Evolutionary conservation across 352 stramenopile species (phyloP), one percentile per base, ranked within the genome.

Genomic region (Pythium periplocum): DNA sequence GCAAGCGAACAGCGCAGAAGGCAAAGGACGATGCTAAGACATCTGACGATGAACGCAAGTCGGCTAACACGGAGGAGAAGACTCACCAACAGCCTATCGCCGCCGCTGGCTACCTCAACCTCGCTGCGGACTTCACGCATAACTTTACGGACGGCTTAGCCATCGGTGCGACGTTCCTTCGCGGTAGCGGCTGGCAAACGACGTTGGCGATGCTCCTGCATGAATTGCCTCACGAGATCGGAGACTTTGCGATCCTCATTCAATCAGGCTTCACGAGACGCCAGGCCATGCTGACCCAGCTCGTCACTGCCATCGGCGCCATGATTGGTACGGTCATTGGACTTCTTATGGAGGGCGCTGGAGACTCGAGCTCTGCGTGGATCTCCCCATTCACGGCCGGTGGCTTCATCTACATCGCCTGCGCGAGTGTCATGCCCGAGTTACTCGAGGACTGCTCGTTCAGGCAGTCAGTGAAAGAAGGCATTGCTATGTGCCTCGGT

Each of bases 61-160:
- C 55, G 44, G 43, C 58, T 32, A 50, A 59, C 62, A 17, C 41
- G 12, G 48, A 46, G 45, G 12, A 36, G 9, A 48, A 53, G 26
- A 7, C 35, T 33, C 70, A 73, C 42, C 69, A 74, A 53, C 63
- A 64, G 43, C 17, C 17, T 26, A 89, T 91, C 56, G 78, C 82
- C 2, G 81, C 86, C 10, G 82, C 82, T n/a, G 90, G 84, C 1
- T 96, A 93, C 59, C 61, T 97, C 5, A 97, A 96, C 59, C 74
- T 97, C 39, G 85, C 78, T 3, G 88, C 86, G n/a, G 90, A 97
- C 58, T 88, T 93, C 40, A 73, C 90, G 49, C 90, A 97, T 64
- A 97, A 96, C 65, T 98, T 98, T 56, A 97, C 91, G 6, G 91
- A 98, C 63, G 91, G 91, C 2, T 73, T 98, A 38, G 90, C 90